phyloP scores from a whole-genome alignment of 805 yeast genomes.

The Starmera caribaea region DNA sequence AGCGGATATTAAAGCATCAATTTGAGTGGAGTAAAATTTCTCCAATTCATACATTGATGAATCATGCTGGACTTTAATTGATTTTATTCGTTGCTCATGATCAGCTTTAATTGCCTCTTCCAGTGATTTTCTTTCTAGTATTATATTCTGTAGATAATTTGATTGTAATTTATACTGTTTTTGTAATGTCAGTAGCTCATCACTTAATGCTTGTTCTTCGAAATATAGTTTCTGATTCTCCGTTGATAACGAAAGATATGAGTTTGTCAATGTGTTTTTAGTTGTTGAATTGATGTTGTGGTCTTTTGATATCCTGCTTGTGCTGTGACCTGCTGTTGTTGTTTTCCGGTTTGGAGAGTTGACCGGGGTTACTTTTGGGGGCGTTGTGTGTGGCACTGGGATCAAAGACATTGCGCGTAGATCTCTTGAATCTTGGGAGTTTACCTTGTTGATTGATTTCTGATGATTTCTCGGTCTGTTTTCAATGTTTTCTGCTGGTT shows the following conservation, averaged over 20 bases:
- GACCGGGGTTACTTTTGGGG: too few relatives aligned
- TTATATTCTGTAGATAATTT: conserved; percentile 21
- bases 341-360: too few relatives aligned
- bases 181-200: conserved; percentile 8
- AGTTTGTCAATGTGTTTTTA: conserved; percentile 11
- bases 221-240: conserved; percentile 28
- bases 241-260: conserved; percentile 24
- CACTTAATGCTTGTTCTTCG: conserved; percentile 24
- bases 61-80: conserved; percentile 25
- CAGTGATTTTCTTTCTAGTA: conserved; percentile 17
- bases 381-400: too few relatives aligned
- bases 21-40: conserved; percentile 23
- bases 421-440: too few relatives aligned
- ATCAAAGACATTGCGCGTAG: too few relatives aligned
- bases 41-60: conserved; percentile 25
- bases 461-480: too few relatives aligned
- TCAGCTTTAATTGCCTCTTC: conserved; percentile 11
- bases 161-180: conserved; percentile 19
- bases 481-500: too few relatives aligned
- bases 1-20: conserved; percentile 27
- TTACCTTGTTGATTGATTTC: too few relatives aligned
- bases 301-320: conserved; percentile 5
- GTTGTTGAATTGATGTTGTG: conserved; percentile 5
- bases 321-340: too few relatives aligned
- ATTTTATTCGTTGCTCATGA: conserved; percentile 24